Evolutionary conservation across 1,139 yeast species (phyloP), one percentile per base, ranked within the genome.

Genomic region (Kodamaea ohmeri): DNA sequence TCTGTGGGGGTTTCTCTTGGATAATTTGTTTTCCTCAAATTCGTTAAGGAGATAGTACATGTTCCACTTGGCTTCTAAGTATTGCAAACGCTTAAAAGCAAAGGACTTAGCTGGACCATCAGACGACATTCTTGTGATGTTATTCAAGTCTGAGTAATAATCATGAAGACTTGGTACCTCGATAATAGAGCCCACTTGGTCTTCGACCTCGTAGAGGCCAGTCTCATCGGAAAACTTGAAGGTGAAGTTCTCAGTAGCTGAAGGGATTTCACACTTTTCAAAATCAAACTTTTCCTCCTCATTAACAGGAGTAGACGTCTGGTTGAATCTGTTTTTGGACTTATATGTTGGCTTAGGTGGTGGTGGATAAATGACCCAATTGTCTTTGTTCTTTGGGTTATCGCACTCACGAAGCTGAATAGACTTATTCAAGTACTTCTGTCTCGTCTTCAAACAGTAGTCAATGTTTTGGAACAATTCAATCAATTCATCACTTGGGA

Each of bases 41-140:
- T 92, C 97, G 57, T 92, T 90, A 49, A 90, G 69, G 47, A 94
- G 64, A 44, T 80, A 78, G 63, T 92, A 92, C 62, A 94, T 65
- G 58, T 92, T 88, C 97, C 97, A 94, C 58, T 90, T 87, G 19
- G 97, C 96, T 60, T 94, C 98, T 41, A 94, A 71, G 56, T 89
- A 92, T 62, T 90, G 95, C 50, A 94, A 67, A 53, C 98, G 77
- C 58, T 94, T 82, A 61, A 88, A 94, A 0, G 98, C 96, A 71
- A 92, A 94, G 8, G 96, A 86, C 61, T 94, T 94, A n/a, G 95
- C 78, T 3, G 98, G 98, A 0, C 98, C 99, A 59, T 90, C 97
- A 3, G 94, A 82, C 4, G 96, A 83, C 39, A 88, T 74, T 16
- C 72, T 64, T 20, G 78, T 76, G 47, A 92, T 77, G 40, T 71